Percentiles rank a stretch among this genome's conserved stretches.
Evolutionary conservation across 2,329 filamentous ascomycete species (phyloP).

Genomic region (Ascochyta clinopodiicola): DNA sequence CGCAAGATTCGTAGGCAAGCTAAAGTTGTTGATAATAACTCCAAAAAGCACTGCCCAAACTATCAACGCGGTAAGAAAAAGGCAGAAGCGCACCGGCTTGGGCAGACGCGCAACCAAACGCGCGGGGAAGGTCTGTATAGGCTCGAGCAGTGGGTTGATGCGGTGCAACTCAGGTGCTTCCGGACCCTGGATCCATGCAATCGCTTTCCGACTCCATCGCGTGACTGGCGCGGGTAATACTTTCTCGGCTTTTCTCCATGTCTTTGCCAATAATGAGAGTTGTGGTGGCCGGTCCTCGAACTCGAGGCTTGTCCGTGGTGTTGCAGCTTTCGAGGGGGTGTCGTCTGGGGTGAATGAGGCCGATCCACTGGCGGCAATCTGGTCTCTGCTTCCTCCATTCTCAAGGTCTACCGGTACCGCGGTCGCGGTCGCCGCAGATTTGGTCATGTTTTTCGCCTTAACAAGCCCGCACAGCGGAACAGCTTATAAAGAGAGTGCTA

Average conservation of each 20-base stretch:
- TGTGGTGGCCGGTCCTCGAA: not conserved
- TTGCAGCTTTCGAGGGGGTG: conserved; percentile 6
- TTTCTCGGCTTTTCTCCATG: not conserved
- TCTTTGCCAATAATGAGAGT: not conserved
- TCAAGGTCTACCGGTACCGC: conserved; percentile 11
- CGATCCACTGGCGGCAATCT: conserved; percentile 8
- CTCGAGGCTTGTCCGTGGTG: conserved; percentile 5
- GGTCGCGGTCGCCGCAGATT: conserved; percentile 6
- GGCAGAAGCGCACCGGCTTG: conserved; percentile 59
- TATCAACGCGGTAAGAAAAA: conserved; percentile 65
- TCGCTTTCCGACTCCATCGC: conserved; percentile 27
- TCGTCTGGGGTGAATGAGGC: conserved; percentile 3
- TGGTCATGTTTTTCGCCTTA: not conserved
- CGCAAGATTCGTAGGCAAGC: conserved; percentile 64
- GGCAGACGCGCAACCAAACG: conserved; percentile 66
- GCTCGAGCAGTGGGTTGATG: conserved; percentile 64
- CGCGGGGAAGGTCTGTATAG: conserved; percentile 70
- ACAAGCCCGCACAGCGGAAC: not conserved
- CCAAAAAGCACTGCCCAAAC: conserved; percentile 74
- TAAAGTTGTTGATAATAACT: conserved; percentile 69
- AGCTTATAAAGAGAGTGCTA: not conserved
- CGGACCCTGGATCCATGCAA: conserved; percentile 56
- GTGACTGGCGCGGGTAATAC: conserved; percentile 23
- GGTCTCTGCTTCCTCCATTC: conserved; percentile 5
- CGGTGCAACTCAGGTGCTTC: conserved; percentile 51